Base-by-base conservation (phyloP, 768 basidiomycete species). In the Rossbeevera mucosa region DNA sequence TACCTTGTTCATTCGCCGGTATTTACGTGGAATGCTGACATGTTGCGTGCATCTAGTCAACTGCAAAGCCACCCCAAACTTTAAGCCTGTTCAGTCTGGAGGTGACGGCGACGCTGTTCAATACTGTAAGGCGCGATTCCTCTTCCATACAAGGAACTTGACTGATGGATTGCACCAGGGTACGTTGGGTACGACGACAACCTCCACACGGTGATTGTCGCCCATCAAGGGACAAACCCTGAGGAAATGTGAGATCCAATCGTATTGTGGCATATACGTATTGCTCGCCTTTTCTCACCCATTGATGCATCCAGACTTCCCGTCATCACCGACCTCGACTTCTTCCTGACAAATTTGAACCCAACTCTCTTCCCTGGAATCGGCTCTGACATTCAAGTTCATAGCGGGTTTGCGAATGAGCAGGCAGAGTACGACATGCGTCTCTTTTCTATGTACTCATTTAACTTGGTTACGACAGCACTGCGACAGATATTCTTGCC, bases 151-250 rank as follows among this genome's bases (percentile, higher is more conserved):
- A 14, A 14, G 16, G 20, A 30, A 5, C 2, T 25, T 30, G 2
- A 16, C 45, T 52, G 8, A 42, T 7, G 20, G 9, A 29, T 29
- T 33, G 26, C 31, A 21, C 16, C 46, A 80, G 79, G 78, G 79
- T 80, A 69, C 50, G 80, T 81, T 26, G 80, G 80, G n/a, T 81
- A 70, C 54, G 76, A 76, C 52, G 73, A 77, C 0, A 63, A 56
- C 1, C 60, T 74, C 26, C 3, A 62, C 11, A 67, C 64, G 3
- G 72, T 73, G 33, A 68, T 75, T 43, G 71, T 74, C 5, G 52
- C 69, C 2, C 74, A 76, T 41, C 62, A 76, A 31, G 73, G 72
- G 52, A 73, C 67, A 6, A 41, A 70, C 28, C 59, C 66, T 21
- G 36, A 31, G 0, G 53, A 70, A 42, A 57, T 72, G 72, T 73